Evolutionary conservation across 345 rosid species (phyloP), one percentile per base, ranked within the genome.

Genomic region (Nephelium lappaceum): DNA sequence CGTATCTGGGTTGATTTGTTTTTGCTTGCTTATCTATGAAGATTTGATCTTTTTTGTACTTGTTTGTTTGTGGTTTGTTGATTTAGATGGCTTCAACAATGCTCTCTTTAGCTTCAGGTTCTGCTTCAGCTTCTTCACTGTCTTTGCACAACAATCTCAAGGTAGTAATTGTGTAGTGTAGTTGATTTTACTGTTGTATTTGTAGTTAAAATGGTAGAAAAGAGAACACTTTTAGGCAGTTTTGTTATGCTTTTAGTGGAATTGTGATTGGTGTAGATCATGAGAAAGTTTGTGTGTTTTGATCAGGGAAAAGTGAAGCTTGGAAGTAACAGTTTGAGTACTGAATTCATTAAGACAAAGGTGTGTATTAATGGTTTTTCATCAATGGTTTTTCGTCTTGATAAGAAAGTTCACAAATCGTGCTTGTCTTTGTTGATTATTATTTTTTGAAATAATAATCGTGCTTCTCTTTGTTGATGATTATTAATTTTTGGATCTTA

Each of bases 11-110:
- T 63, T 47, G 58, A 64, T 19, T 60, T 3, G 21, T 57, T 58
- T 58, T 74, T 43, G 9, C 42, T 63, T 12, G 1, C 19, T 0
- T 11, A n/a, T 19, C n/a, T 5, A 31, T 45, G 3, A 11, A 4
- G 51, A n/a, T 55, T 36, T 66, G 4, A 14, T n/a, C 8, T 8
- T 45, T 8, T 45, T 8, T 47, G 23, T 23, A 25, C 11, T n/a
- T 42, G 16, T 25, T 31, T 23, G 19, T 61, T 10, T 41, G 18
- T 39, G 15, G 43, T 63, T 53, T 24, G 62, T 69, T 74, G 77
- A 75, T 77, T 72, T 84, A 68, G 81, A 88, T 89, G 98, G 96
- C 97, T 82, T 91, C 95, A 0, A 73, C 91, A 63, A 83, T 89
- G 88, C 74, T 89, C 45, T 87, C 95, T 83, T 81, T 89, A 16